These are phyloP conservation scores for Alternaria ventricosa DNA, from an alignment of 2,329 filamentous ascomycete species.

Conservation along the genomic window DNA sequence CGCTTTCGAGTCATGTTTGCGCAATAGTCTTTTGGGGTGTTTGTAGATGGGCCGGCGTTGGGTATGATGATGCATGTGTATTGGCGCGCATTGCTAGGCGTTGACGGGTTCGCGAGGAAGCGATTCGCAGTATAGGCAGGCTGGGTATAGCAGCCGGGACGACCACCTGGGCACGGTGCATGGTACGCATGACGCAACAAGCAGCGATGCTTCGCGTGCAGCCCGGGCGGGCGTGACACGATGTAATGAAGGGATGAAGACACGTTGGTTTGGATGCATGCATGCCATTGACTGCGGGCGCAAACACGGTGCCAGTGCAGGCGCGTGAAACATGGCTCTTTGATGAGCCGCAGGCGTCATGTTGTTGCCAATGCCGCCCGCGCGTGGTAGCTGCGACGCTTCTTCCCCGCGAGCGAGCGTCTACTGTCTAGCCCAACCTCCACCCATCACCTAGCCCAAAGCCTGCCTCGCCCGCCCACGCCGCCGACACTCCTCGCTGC, in stretches of 20 bases:
- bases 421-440: conserved; percentile 10
- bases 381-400: neutral
- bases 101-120: conserved; percentile 9
- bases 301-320: conserved; percentile 6
- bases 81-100: conserved; percentile 1
- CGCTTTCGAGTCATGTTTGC: neutral
- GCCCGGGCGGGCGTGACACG: neutral
- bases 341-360: conserved; percentile 1
- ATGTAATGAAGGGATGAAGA: neutral
- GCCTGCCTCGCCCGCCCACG: conserved; percentile 7
- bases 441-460: conserved; percentile 7
- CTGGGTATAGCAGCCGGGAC: conserved; percentile 1
- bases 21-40: neutral
- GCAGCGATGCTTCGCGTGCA: neutral
- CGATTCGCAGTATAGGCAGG: conserved; percentile 9
- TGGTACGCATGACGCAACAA: conserved; percentile 23
- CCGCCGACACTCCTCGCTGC: conserved; percentile 5
- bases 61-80: neutral
- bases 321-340: conserved; percentile 2
- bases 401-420: conserved; percentile 18
- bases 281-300: neutral
- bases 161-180: neutral
- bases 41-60: neutral
- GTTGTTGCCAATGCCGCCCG: conserved; percentile 1
- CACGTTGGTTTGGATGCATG: neutral